Conservation (phyloP, 768 basidiomycete species). For the Tricholoma matsutake region DNA sequence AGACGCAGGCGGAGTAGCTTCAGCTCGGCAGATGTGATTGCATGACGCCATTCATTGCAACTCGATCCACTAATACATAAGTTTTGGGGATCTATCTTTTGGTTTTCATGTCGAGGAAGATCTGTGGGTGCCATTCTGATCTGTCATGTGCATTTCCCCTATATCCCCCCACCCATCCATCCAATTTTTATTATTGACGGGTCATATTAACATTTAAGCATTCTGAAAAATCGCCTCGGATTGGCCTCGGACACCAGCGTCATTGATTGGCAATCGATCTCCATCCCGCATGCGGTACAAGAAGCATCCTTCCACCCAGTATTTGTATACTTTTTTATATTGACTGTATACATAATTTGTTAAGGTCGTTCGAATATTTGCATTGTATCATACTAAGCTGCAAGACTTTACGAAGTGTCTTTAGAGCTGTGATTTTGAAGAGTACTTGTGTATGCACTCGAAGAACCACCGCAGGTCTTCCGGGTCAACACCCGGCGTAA, state of each 20-base stretch:
- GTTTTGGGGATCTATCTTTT: conserved; percentile 4
- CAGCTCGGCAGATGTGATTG: conserved; percentile 82
- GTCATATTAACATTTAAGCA: conserved; percentile 12
- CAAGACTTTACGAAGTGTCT: not conserved
- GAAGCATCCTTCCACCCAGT: not conserved
- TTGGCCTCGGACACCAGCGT: conserved; percentile 14
- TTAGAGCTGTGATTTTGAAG: conserved; percentile 25
- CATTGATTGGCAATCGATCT: conserved; percentile 11
- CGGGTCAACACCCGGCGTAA: conserved; percentile 93
- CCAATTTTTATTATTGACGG: conserved; percentile 20
- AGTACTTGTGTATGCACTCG: conserved; percentile 85
- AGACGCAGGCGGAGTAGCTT: conserved; percentile 83
- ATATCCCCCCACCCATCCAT: conserved; percentile 32
- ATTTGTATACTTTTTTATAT: not conserved
- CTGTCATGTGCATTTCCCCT: conserved; percentile 25
- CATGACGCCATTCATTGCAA: conserved; percentile 34
- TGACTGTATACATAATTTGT: conserved; percentile 5
- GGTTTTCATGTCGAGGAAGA: conserved; percentile 9
- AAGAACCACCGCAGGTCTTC: conserved; percentile 92
- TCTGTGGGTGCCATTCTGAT: conserved; percentile 11
- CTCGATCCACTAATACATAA: not conserved
- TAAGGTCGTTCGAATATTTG: not conserved
- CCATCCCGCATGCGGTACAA: not conserved
- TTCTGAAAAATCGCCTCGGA: conserved; percentile 1
- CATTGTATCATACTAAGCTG: not conserved